These are phyloP conservation scores for Chlorella sp. DNA, from an alignment of 139 green algal species.

Conservation along the genomic window DNA sequence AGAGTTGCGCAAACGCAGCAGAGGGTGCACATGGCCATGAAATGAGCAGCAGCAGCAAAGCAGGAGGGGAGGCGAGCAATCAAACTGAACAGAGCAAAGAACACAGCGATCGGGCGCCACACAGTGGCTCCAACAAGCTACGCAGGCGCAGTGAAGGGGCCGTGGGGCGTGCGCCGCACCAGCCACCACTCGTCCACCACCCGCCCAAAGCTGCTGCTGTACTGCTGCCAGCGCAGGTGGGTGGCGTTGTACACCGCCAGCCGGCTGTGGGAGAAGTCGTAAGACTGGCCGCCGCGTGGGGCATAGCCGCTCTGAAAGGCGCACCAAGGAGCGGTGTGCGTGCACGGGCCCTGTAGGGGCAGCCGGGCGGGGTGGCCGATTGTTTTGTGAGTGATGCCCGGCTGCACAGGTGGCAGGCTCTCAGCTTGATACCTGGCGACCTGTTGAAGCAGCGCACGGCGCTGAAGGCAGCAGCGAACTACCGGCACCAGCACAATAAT, in stretches of 20 bases:
- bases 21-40: too few relatives aligned
- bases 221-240: constrained; percentile 42
- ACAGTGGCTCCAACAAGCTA: too few relatives aligned
- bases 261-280: constrained; percentile 19
- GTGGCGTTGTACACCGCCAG: constrained; percentile 24
- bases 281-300: neutral
- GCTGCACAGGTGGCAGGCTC: neutral
- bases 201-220: neutral
- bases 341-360: constrained; percentile 9
- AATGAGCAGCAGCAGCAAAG: too few relatives aligned
- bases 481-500: too few relatives aligned
- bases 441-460: too few relatives aligned
- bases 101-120: too few relatives aligned
- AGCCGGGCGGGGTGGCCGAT: neutral
- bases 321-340: constrained; percentile 23
- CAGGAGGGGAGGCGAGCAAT: too few relatives aligned
- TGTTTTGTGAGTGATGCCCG: too few relatives aligned
- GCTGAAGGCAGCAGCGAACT: too few relatives aligned
- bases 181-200: constrained; percentile 40
- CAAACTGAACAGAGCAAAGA: too few relatives aligned
- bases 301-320: constrained; percentile 37
- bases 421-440: neutral
- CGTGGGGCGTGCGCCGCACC: constrained; percentile 15
- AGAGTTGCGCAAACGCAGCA: too few relatives aligned
- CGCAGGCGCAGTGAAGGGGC: constrained; percentile 7